Evolutionary conservation across 2,329 filamentous ascomycete genomes (phyloP), one percentile per base, ranked within the genome.

Genomic region (Colletotrichum chlorophyti): DNA sequence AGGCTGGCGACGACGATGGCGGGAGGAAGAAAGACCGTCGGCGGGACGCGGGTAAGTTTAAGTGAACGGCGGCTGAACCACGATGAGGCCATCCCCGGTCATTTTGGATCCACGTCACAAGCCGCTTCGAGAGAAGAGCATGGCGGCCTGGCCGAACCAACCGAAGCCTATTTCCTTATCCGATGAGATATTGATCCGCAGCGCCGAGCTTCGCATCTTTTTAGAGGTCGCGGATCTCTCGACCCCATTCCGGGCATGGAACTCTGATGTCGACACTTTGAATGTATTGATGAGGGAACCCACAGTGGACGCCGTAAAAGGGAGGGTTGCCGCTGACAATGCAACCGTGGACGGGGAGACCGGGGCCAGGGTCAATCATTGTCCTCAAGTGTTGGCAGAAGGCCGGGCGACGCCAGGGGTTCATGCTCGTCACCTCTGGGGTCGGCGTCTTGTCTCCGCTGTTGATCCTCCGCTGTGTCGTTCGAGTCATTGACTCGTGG

Each of bases 291-390:
- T 29, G 26, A 51, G 41, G 31, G 26, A 10, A 14, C 15, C 29
- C 32, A 34, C 40, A 15, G 46, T 29, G n/a, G 37, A 48, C 48
- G 10, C 50, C 50, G 35, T 19, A 43, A 43, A 23, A 6, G 49
- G 50, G 42, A 49, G 55, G 50, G 43, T 35, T 59, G 55, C 43
- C 42, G 50, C 48, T 42, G n/a, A 41, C 10, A 31, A 46, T 53
- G 48, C 48, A 21, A 53, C 53, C 11, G 12, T 46, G 27, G 47
- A 41, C 53, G 27, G 34, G 48, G 41, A 15, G 47, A 41, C 53
- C 19, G 40, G 47, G 53, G 23, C 38, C 32, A 45, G 47, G 53
- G n/a, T n/a, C n/a, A n/a, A n/a, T n/a, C n/a, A n/a, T n/a, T n/a
- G n/a, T n/a, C n/a, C n/a, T n/a, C n/a, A n/a, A n/a, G n/a, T n/a